These are phyloP conservation scores for Dimocarpus longan DNA, from an alignment of 345 rosid species.

Conservation along the genomic window DNA sequence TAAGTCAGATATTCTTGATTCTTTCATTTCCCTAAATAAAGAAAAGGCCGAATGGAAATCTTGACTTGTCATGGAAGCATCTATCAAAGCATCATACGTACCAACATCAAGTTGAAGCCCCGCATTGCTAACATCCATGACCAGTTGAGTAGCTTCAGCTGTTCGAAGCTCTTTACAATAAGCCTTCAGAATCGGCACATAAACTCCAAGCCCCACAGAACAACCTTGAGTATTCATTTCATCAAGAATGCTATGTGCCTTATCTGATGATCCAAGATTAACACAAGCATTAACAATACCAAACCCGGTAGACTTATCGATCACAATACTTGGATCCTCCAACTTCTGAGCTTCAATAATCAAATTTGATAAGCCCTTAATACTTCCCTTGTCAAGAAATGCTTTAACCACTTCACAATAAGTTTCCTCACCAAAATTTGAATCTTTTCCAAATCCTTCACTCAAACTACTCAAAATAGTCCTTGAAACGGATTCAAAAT, in stretches of 20 bases:
- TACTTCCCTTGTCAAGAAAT: constrained; percentile 56
- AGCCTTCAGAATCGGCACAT: constrained; percentile 80
- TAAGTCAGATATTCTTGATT: constrained; percentile 55
- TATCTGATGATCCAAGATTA: constrained; percentile 68
- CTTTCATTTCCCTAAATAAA: constrained; percentile 90
- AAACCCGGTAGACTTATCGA: constrained; percentile 65
- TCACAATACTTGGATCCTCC: constrained; percentile 38
- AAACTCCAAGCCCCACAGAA: constrained; percentile 73
- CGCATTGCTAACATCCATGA: constrained; percentile 65
- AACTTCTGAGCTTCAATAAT: constrained; percentile 75
- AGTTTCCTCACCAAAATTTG: constrained; percentile 52
- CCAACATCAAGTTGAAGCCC: constrained; percentile 73
- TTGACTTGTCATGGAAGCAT: constrained; percentile 88
- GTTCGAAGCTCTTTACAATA: constrained; percentile 80
- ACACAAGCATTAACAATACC: constrained; percentile 77
- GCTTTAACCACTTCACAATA: constrained; percentile 65
- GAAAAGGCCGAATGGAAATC: constrained; percentile 92
- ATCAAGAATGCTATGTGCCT: constrained; percentile 82
- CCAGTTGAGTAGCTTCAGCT: constrained; percentile 92
- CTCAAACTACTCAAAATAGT: constrained; percentile 48
- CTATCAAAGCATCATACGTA: constrained; percentile 64
- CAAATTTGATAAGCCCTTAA: constrained; percentile 71
- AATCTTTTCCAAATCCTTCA: constrained; percentile 34
- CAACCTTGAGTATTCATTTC: constrained; percentile 76
- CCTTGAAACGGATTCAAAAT: constrained; percentile 55